Percentiles rank a stretch among this genome's conserved stretches.
These are phyloP conservation scores for Spergularia marina DNA, from an alignment of 148 eudicot genomes.

Conservation along the genomic window DNA sequence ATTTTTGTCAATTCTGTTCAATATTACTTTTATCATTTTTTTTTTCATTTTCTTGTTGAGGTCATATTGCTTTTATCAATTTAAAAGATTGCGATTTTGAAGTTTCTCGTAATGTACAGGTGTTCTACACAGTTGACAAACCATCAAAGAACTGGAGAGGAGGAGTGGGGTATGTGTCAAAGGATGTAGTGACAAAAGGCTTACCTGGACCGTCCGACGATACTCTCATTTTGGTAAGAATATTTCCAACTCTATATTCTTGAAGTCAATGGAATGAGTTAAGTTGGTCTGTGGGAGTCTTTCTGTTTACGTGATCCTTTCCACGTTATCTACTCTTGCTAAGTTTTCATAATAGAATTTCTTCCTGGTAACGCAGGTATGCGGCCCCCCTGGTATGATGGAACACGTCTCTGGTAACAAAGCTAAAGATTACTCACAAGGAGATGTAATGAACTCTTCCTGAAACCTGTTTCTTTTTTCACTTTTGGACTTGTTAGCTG, in stretches of 20 bases:
- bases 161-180: conserved; percentile 79
- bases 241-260: background rate
- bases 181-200: conserved; percentile 88
- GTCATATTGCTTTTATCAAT: background rate
- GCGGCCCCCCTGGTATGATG: conserved; percentile 97
- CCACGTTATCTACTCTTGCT: background rate
- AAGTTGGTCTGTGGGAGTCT: background rate
- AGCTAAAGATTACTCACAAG: conserved; percentile 66
- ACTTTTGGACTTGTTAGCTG: background rate
- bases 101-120: conserved; percentile 35
- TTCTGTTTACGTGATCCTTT: background rate
- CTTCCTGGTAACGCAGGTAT: conserved; percentile 44
- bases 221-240: conserved; percentile 75
- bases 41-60: too few species aligned
- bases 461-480: background rate
- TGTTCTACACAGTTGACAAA: conserved; percentile 88
- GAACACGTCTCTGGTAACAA: conserved; percentile 72
- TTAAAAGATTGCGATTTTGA: background rate
- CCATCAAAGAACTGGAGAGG: conserved; percentile 86
- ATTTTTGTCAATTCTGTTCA: background rate
- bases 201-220: conserved; percentile 85
- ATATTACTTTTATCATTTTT: background rate
- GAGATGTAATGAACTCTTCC: conserved; percentile 50
- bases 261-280: background rate
- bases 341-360: background rate